phyloP scores from a whole-genome alignment of 2,329 filamentous ascomycete genomes.

The Ceratocystis papillata region DNA sequence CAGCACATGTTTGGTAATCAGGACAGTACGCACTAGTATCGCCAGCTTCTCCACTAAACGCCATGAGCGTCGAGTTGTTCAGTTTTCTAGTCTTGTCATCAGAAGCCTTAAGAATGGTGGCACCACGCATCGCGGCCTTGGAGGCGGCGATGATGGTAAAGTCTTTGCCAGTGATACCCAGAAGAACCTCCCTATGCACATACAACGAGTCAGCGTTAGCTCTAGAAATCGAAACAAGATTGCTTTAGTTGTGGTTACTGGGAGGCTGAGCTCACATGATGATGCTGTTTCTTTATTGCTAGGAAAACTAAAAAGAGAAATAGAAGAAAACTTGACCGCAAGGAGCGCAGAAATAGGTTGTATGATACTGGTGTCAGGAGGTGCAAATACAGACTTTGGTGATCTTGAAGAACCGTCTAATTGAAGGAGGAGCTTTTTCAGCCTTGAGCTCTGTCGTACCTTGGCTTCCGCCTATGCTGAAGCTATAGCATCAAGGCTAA shows the following conservation, averaged over 20 bases:
- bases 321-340: neutral
- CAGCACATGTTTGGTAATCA: neutral
- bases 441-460: constrained; percentile 21
- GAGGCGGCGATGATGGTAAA: constrained; percentile 96
- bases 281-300: neutral
- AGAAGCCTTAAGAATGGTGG: constrained; percentile 83
- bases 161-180: constrained; percentile 98
- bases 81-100: constrained; percentile 94
- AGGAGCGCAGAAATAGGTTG: neutral
- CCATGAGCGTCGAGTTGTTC: constrained; percentile 90
- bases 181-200: constrained; percentile 73
- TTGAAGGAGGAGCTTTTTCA: constrained; percentile 18
- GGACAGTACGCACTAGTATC: constrained; percentile 62
- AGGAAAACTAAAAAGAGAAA: neutral
- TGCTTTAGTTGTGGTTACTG: neutral
- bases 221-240: constrained; percentile 1
- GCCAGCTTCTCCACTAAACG: constrained; percentile 89
- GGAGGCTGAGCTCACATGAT: constrained; percentile 17
- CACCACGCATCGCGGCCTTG: constrained; percentile 95
- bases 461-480: constrained; percentile 20
- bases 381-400: neutral
- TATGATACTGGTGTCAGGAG: neutral
- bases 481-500: constrained; percentile 18
- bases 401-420: constrained; percentile 11
- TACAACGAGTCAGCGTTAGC: constrained; percentile 2